Conservation (phyloP, 768 basidiomycete species). For the Russula virescens region DNA sequence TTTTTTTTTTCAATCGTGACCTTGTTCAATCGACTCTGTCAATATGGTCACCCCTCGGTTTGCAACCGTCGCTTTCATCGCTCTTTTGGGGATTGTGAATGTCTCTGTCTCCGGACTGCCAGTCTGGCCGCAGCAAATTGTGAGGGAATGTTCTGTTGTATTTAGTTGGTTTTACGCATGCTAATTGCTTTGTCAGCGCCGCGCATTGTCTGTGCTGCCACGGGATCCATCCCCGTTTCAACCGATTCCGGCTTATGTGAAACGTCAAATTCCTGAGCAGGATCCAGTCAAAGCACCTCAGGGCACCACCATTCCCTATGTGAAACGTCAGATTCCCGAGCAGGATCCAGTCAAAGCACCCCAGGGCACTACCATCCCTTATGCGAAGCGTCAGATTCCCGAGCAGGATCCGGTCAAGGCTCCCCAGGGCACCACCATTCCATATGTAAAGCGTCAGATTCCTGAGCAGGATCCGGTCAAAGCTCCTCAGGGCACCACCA, state of each 20-base stretch:
- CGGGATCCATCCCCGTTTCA: slow-evolving; percentile 35
- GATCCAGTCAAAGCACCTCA: not conserved
- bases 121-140: slow-evolving; percentile 29
- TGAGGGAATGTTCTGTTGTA: slow-evolving; percentile 21
- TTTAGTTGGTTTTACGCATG: not conserved
- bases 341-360: not conserved
- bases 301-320: not conserved
- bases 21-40: too few relatives aligned
- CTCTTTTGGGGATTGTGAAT: slow-evolving; percentile 42
- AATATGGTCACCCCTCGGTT: slow-evolving; percentile 44
- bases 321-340: not conserved
- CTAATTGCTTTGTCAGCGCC: slow-evolving; percentile 7
- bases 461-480: not conserved
- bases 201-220: not conserved
- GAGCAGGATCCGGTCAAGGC: not conserved
- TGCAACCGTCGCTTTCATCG: slow-evolving; percentile 37
- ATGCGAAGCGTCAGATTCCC: slow-evolving; percentile 29
- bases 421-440: not conserved
- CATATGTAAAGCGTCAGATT: slow-evolving; percentile 2
- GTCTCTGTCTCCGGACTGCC: slow-evolving; percentile 37
- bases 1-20: slow-evolving; percentile 24
- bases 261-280: slow-evolving; percentile 7
- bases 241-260: slow-evolving; percentile 41
- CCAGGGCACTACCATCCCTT: slow-evolving; percentile 25
- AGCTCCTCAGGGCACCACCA: not conserved